These are phyloP conservation scores for Coemansia sp. DNA, from an alignment of 192 early-diverging fungal species.

Conservation along the genomic window DNA sequence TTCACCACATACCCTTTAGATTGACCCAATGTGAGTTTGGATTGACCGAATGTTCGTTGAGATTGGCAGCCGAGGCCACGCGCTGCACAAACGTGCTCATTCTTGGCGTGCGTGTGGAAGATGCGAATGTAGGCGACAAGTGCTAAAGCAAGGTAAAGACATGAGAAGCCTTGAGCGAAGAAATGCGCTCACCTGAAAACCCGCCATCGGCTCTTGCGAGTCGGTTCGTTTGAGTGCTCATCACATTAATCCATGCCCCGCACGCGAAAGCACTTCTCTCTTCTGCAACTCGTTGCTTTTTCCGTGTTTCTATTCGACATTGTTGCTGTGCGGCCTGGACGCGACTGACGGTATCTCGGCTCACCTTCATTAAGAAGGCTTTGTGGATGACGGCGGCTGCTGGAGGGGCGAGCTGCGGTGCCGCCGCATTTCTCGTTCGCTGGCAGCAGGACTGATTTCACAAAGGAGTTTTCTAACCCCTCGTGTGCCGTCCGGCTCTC, in stretches of 20 bases:
- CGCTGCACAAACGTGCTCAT: conserved; percentile 51
- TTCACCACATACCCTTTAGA: conserved; percentile 43
- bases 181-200: too few relatives aligned
- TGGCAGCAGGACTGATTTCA: not conserved
- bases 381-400: conserved; percentile 7
- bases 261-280: not conserved
- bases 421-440: not conserved
- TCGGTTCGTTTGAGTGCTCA: too few relatives aligned
- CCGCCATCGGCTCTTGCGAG: too few relatives aligned
- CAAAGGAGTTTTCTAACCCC: conserved; percentile 21
- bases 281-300: not conserved
- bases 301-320: not conserved
- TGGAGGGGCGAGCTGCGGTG: not conserved
- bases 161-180: too few relatives aligned
- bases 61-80: conserved; percentile 51
- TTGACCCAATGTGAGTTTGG: conserved; percentile 61
- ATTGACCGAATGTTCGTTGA: conserved; percentile 52
- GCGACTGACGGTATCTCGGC: conserved; percentile 1
- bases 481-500: conserved; percentile 12
- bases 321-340: not conserved
- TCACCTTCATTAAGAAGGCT: conserved; percentile 4
- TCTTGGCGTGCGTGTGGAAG: not conserved
- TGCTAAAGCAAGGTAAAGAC: too few relatives aligned
- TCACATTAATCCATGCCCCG: too few relatives aligned
- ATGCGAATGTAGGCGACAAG: too few relatives aligned